Evolutionary conservation across 495 filamentous ascomycete species (phyloP).

Genomic region (Penicillium flavigenum): DNA sequence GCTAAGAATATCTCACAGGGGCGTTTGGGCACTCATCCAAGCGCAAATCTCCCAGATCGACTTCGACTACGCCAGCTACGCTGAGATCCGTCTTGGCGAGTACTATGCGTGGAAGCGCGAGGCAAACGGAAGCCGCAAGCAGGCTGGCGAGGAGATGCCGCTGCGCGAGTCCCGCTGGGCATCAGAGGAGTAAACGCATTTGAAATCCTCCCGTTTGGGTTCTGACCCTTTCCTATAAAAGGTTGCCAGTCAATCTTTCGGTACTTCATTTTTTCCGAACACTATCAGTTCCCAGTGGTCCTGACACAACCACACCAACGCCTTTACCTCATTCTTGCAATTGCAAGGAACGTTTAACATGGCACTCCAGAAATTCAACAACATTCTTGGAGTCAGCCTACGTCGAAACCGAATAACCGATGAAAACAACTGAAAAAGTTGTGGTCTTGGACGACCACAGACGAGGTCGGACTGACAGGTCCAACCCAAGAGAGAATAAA

Average conservation of each 20-base stretch:
- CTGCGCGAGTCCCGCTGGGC: constrained; percentile 85
- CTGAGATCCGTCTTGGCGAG: constrained; percentile 81
- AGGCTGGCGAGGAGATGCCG: constrained; percentile 59
- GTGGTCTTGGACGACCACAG: constrained; percentile 10
- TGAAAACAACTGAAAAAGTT: not conserved
- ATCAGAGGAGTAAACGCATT: constrained; percentile 41
- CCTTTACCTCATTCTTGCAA: not conserved
- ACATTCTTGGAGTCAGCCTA: constrained; percentile 1
- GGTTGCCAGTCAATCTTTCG: not conserved
- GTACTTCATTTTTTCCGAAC: not conserved
- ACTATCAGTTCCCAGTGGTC: not conserved
- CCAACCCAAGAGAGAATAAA: not conserved
- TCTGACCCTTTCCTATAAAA: not conserved
- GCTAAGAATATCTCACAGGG: constrained; percentile 53
- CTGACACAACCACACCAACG: not conserved
- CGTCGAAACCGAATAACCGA: constrained; percentile 2
- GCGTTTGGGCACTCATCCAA: constrained; percentile 96
- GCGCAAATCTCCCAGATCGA: constrained; percentile 93
- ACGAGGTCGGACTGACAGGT: not conserved
- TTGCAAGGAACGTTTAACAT: not conserved
- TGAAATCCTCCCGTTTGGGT: no score
- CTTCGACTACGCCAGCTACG: constrained; percentile 94
- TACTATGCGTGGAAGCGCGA: constrained; percentile 94
- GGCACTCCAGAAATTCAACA: constrained; percentile 15
- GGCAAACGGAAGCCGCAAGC: constrained; percentile 56